Base-by-base conservation (phyloP, 2,329 filamentous ascomycete species). In the Cercospora brassicicola region DNA sequence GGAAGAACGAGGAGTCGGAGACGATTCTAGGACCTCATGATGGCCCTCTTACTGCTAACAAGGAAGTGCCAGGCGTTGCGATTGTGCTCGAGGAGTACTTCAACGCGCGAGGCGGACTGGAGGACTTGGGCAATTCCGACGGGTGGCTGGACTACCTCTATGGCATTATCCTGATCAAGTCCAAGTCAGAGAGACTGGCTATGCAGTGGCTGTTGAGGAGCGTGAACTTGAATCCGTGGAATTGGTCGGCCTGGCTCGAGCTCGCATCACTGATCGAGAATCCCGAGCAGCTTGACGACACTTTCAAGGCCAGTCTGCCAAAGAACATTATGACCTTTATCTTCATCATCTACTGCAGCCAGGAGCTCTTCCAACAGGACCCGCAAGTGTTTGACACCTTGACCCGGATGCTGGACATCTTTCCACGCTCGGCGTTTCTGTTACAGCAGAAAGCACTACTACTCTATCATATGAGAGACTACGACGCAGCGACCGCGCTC, bases 181-280 rank as follows among this genome's bases (percentile, higher is more conserved):
- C 94, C 69, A 96, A 96, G 80, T 97, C 95, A 74, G 93, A 96
- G 73, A 86, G 89, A 55, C 86, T 91, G 68, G 95, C 95, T 1
- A 89, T 94, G 79, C 88, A 91, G 71, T 97, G 91, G 86, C 85
- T 99, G n/a, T 84, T 97, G 62, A 87, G 89, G 71, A 97, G 94
- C 76, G 92, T 97, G 9, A 91, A 96, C 78, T 83, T 93, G 48
- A 96, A 93, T 75, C 92, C 93, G 1, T 97, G 94, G 87, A 97
- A 98, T 77, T 99, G 95, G 95, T 93, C 93, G 7, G 94, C 93
- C 69, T 99, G 95, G 95, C 86, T 95, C 67, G 95, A 99, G 81
- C 87, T 99, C 79, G 92, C 91, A 3, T 89, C 89, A 45, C 84
- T 98, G 28, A 87, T 97, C 68, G 88, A 88, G 39, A 89, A 91